These are phyloP conservation scores for Eruca vesicaria DNA, from an alignment of 441 rosid genomes.

Conservation along the genomic window DNA sequence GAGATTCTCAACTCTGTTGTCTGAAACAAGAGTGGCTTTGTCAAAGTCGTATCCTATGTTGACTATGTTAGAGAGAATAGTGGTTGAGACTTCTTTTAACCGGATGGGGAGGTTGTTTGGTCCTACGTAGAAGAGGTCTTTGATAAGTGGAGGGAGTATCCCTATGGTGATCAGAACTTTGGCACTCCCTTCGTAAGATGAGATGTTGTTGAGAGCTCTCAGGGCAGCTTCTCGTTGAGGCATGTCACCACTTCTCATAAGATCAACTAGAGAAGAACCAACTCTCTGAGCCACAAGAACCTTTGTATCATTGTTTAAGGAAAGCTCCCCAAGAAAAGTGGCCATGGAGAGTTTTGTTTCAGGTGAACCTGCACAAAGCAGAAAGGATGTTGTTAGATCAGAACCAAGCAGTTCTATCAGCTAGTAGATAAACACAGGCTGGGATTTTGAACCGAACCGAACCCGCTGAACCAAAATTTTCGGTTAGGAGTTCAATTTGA, in stretches of 20 bases:
- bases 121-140: slow-evolving; percentile 76
- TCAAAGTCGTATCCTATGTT: slow-evolving; percentile 76
- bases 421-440: no score
- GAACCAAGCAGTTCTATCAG: no score
- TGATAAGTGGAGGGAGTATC: slow-evolving; percentile 86
- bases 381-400: no score
- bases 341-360: slow-evolving; percentile 93
- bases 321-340: slow-evolving; percentile 80
- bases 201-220: slow-evolving; percentile 85
- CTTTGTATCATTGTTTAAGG: slow-evolving; percentile 74
- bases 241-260: slow-evolving; percentile 71
- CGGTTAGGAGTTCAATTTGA: no score
- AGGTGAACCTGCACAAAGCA: slow-evolving; percentile 76
- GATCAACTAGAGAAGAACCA: slow-evolving; percentile 73
- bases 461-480: no score
- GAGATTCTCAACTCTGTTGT: slow-evolving; percentile 73
- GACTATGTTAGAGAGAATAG: slow-evolving; percentile 89
- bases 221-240: slow-evolving; percentile 82
- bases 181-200: slow-evolving; percentile 79
- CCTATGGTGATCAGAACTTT: slow-evolving; percentile 76
- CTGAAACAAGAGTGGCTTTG: slow-evolving; percentile 74
- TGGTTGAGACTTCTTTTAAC: slow-evolving; percentile 88
- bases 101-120: slow-evolving; percentile 76
- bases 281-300: slow-evolving; percentile 78
- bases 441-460: no score